A percentile compares a stretch with the other conserved stretches of the same genome.
These are phyloP conservation scores for Ogataea angusta DNA, from an alignment of 805 yeast species.

Conservation along the genomic window DNA sequence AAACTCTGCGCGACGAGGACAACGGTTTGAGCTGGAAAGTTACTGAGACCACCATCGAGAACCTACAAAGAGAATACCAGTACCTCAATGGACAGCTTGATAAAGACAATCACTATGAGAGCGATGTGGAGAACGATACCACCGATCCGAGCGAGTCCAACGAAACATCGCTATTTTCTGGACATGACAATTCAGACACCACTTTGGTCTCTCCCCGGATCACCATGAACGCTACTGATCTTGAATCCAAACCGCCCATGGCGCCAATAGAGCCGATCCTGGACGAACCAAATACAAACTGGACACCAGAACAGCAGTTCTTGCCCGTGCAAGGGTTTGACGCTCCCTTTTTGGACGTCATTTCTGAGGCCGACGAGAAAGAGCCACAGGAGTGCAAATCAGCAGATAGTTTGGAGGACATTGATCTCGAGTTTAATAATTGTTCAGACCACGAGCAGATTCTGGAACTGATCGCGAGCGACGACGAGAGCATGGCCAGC, in stretches of 20 bases:
- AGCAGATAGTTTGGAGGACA: neutral
- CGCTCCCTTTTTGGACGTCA: neutral
- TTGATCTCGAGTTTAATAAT: neutral
- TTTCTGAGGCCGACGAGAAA: neutral
- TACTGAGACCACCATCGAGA: conserved; percentile 44
- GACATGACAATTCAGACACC: neutral
- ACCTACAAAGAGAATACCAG: conserved; percentile 39
- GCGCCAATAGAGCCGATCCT: no score
- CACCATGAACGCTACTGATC: neutral
- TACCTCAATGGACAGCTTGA: conserved; percentile 33
- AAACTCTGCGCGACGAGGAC: conserved; percentile 29
- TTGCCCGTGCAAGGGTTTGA: conserved; percentile 6
- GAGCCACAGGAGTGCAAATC: neutral
- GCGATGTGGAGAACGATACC: neutral
- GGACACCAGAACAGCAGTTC: neutral
- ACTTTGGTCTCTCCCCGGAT: neutral
- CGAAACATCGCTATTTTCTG: conserved; percentile 15
- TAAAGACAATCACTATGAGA: conserved; percentile 12
- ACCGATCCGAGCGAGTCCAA: neutral
- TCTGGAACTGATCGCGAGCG: neutral
- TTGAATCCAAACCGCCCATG: neutral
- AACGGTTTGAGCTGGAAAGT: conserved; percentile 43
- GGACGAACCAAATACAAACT: no score
- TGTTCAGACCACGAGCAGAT: neutral
- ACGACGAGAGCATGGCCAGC: neutral